A percentile compares a stretch with the other conserved stretches of the same genome.
Conservation (phyloP, 2,329 filamentous ascomycete species). For the Hymenoscyphus albidus region DNA sequence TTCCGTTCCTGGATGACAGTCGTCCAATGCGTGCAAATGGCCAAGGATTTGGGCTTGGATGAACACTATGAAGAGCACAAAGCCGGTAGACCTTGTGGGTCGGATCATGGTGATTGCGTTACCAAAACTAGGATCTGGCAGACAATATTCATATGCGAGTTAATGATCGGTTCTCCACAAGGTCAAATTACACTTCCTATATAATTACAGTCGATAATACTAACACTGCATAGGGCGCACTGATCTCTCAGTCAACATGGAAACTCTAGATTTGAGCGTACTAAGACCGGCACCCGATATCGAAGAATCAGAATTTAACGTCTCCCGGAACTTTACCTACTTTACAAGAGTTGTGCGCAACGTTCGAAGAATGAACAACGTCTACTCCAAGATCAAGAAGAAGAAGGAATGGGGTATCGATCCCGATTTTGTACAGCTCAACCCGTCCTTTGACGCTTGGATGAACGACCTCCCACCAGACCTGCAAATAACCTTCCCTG, state of each 20-base stretch:
- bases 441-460: constrained; percentile 74
- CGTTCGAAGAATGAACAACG: constrained; percentile 70
- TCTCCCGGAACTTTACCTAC: constrained; percentile 81
- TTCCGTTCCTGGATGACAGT: constrained; percentile 97
- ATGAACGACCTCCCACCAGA: constrained; percentile 72
- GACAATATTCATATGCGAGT: constrained; percentile 76
- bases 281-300: constrained; percentile 60
- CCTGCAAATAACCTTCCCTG: constrained; percentile 71
- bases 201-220: background rate
- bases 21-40: constrained; percentile 89
- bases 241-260: constrained; percentile 70
- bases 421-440: constrained; percentile 75
- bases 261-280: constrained; percentile 71
- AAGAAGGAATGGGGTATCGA: constrained; percentile 84
- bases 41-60: constrained; percentile 82
- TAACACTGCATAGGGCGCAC: constrained; percentile 56
- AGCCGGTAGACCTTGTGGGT: constrained; percentile 65
- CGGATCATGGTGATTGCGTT: constrained; percentile 69
- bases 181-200: constrained; percentile 48
- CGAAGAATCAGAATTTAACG: constrained; percentile 70
- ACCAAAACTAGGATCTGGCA: constrained; percentile 90
- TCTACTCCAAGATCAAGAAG: constrained; percentile 70
- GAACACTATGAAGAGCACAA: constrained; percentile 81
- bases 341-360: constrained; percentile 74
- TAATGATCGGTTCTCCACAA: constrained; percentile 92